Evolutionary conservation across 2,329 filamentous ascomycete species (phyloP).

Genomic region (Blastomyces silverae): DNA sequence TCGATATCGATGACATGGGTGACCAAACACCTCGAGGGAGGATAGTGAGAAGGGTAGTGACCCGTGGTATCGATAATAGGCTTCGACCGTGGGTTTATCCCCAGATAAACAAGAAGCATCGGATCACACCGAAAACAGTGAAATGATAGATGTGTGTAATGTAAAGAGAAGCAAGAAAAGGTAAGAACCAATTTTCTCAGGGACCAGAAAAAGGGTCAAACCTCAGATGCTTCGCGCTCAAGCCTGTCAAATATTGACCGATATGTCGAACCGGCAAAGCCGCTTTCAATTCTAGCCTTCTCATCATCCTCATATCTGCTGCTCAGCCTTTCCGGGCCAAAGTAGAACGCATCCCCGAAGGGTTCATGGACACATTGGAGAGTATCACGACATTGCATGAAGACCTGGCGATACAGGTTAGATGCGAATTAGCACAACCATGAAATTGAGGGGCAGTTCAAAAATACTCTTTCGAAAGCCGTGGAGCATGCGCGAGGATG

Average conservation of each 20-base stretch:
- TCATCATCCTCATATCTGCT: slow-evolving; percentile 69
- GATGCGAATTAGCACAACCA: slow-evolving; percentile 9
- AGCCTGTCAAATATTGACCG: slow-evolving; percentile 68
- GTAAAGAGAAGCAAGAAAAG: slow-evolving; percentile 21
- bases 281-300: slow-evolving; percentile 38
- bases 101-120: slow-evolving; percentile 21
- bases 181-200: slow-evolving; percentile 19
- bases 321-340: slow-evolving; percentile 80
- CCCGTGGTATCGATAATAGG: background rate
- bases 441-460: background rate
- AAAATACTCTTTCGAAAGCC: slow-evolving; percentile 82
- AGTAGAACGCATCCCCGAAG: slow-evolving; percentile 96
- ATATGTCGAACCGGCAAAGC: slow-evolving; percentile 42
- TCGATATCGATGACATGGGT: slow-evolving; percentile 6
- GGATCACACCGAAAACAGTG: slow-evolving; percentile 23
- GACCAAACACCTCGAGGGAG: background rate
- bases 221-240: slow-evolving; percentile 65
- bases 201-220: slow-evolving; percentile 44
- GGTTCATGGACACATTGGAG: slow-evolving; percentile 88
- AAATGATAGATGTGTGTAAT: slow-evolving; percentile 7
- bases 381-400: slow-evolving; percentile 84
- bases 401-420: slow-evolving; percentile 56
- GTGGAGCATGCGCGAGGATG: slow-evolving; percentile 94
- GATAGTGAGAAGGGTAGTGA: background rate
- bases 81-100: slow-evolving; percentile 16